Evolutionary conservation across 176 grass and related monocot species (phyloP).

Genomic region (Triticum monococcum): DNA sequence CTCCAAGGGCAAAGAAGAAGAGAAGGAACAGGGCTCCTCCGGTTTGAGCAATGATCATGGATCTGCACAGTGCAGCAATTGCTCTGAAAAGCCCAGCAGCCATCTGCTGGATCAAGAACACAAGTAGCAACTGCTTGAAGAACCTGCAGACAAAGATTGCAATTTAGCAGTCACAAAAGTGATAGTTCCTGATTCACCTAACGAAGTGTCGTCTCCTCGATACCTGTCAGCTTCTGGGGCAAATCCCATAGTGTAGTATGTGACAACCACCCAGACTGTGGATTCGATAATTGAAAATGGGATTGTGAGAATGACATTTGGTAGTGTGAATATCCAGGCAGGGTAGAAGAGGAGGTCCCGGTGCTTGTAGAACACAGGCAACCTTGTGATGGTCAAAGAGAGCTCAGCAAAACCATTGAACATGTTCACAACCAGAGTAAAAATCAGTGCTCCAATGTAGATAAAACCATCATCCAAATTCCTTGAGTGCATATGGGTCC

Average conservation of each 20-base stretch:
- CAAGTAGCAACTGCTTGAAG: conserved; percentile 92
- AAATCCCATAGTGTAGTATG: conserved; percentile 89
- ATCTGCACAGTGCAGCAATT: conserved; percentile 75
- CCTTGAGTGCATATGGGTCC: conserved; percentile 67
- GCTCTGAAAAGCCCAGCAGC: conserved; percentile 86
- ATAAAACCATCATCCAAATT: conserved; percentile 64
- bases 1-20: conserved; percentile 83
- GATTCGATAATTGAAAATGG: conserved; percentile 88
- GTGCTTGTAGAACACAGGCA: conserved; percentile 98
- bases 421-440: conserved; percentile 80
- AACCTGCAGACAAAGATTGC: conserved; percentile 57
- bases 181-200: not conserved
- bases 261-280: conserved; percentile 73
- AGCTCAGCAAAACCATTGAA: conserved; percentile 98
- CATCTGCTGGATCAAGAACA: conserved; percentile 97
- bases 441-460: conserved; percentile 83
- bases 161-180: conserved; percentile 12
- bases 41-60: conserved; percentile 89
- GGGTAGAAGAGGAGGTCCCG: conserved; percentile 94
- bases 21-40: conserved; percentile 86
- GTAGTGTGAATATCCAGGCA: conserved; percentile 87
- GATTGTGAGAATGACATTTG: conserved; percentile 73
- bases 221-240: conserved; percentile 90
- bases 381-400: conserved; percentile 72
- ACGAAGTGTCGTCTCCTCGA: not conserved